A percentile compares a stretch with the other conserved stretches of the same genome.
Conservation (phyloP, 164 flowering plant genomes). For the Kingdonia uniflora region DNA sequence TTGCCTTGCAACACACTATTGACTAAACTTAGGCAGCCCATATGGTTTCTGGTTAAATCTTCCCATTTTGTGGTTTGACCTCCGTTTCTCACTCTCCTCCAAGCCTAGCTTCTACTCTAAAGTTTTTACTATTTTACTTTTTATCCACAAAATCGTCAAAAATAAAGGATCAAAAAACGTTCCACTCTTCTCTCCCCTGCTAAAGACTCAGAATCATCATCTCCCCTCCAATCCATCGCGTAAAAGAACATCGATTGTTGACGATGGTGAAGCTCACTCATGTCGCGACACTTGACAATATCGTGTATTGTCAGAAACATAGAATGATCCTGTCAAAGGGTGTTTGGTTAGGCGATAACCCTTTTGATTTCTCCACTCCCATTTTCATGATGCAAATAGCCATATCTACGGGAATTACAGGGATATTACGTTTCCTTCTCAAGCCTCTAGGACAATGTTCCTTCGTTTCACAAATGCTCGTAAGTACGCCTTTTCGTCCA, state of each 20-base stretch:
- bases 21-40: no score
- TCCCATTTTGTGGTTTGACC: neutral
- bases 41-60: neutral
- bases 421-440: neutral
- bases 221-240: no score
- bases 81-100: neutral
- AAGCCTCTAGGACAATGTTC: conserved; percentile 1
- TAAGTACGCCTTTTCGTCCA: neutral
- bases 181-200: neutral
- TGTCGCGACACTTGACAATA: neutral
- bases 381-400: no score
- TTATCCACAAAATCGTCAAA: no score
- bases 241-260: no score
- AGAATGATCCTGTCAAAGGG: neutral
- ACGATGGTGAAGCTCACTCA: no score
- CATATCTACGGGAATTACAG: neutral
- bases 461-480: neutral
- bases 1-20: no score
- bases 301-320: neutral
- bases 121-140: no score
- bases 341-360: conserved; percentile 5
- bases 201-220: no score
- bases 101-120: no score
- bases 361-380: neutral
- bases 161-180: neutral